These are phyloP conservation scores for Fagus sylvatica DNA, from an alignment of 306 rosid genomes.

Conservation along the genomic window DNA sequence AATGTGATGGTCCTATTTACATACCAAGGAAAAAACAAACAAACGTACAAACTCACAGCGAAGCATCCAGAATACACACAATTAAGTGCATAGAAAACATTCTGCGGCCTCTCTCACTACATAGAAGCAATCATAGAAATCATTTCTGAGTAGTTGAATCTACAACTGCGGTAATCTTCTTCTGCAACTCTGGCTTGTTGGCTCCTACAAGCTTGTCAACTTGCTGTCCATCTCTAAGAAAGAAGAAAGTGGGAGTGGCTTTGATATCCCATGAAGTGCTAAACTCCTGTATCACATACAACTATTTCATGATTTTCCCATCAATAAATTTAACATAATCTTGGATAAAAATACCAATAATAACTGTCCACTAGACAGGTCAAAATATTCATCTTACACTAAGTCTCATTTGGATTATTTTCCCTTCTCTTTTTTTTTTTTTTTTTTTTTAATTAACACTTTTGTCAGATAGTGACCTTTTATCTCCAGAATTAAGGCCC, in stretches of 20 bases:
- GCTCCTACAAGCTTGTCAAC: slow-evolving; percentile 98
- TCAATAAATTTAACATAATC: slow-evolving; percentile 9
- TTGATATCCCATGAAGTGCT: slow-evolving; percentile 95
- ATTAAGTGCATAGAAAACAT: slow-evolving; percentile 18
- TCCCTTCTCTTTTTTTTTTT: neutral
- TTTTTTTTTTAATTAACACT: neutral
- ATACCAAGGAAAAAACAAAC: slow-evolving; percentile 14
- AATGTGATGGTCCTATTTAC: slow-evolving; percentile 18
- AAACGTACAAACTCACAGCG: slow-evolving; percentile 29
- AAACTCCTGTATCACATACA: slow-evolving; percentile 67
- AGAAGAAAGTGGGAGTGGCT: slow-evolving; percentile 98
- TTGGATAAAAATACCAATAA: neutral
- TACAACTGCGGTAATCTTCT: slow-evolving; percentile 55
- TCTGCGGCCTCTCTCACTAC: slow-evolving; percentile 3
- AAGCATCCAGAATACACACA: slow-evolving; percentile 17
- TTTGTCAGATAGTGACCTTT: slow-evolving; percentile 1
- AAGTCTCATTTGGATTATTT: neutral
- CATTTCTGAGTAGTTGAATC: slow-evolving; percentile 48
- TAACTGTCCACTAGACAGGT: neutral
- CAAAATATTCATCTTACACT: slow-evolving; percentile 5
- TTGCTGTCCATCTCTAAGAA: slow-evolving; percentile 80
- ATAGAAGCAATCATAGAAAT: slow-evolving; percentile 17
- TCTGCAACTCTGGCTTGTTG: slow-evolving; percentile 86
- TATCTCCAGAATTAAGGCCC: neutral
- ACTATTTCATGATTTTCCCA: neutral